Evolutionary conservation across 768 basidiomycete species (phyloP), one percentile per base, ranked within the genome.

Genomic region (Phlegmacium glaucopus): DNA sequence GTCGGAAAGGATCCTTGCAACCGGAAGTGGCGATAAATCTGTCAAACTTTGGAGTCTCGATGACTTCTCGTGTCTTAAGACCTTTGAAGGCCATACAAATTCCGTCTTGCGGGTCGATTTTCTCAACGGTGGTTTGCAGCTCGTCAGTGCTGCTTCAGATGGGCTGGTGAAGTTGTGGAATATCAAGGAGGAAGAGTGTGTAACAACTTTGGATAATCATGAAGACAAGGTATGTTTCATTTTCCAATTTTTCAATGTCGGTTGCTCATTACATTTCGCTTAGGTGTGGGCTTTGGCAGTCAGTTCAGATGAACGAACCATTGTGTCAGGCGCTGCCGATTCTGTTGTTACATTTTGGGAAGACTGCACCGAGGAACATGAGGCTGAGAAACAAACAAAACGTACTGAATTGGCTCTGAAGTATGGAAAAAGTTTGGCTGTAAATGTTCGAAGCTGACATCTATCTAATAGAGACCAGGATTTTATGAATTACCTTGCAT

Each of bases 21-120:
- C 90, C 8, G 95, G 91, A 34, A 95, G 94, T 52, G 94, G 94
- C 4, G 96, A 99, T 68, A 90, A 90, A 67, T 94, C 94, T 0
- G 79, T 98, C 54, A 91, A 87, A 64, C 68, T 99, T 27, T 99
- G 96, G 96, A 93, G 76, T 66, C 65, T 98, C 53, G 90, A 94
- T 52, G 92, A 97, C 61, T 96, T 86, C 67, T 81, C 90, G 18
- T 99, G 96, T 64, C 62, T 98, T 51, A 83, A 93, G 77, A 98
- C 96, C 16, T 94, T 98, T 58, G 96, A 99, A 69, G 96, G 96
- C 0, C 96, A 99, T 65, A 92, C 93, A 7, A 98, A 97, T 66
- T 96, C 96, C 10, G 93, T 99, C 27, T 68, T 99, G 44, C 74
- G 94, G 43, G 90, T 98, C 26, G 92, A 94, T 59, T 98, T 96